Evolutionary conservation across 176 grass and related monocot species (phyloP).

Genomic region (Cymbopogon citratus): DNA sequence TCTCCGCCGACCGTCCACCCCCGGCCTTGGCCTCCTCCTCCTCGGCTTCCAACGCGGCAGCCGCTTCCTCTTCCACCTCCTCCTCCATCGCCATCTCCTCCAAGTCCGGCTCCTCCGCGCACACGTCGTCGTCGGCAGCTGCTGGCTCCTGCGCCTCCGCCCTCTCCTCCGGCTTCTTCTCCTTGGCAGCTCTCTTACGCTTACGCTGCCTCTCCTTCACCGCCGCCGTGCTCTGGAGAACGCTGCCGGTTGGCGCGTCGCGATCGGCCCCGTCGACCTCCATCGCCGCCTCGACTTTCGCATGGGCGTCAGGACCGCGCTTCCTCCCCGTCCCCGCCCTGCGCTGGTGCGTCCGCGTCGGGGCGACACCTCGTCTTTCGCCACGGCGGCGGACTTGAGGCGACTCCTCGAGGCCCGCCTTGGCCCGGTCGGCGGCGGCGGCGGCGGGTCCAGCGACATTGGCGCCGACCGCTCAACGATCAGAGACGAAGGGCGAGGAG

Average conservation of each 20-base stretch:
- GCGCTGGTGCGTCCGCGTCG: not conserved
- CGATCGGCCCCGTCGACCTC: not conserved
- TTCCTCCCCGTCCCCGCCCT: not conserved
- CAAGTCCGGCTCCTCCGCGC: not conserved
- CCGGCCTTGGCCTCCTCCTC: not conserved
- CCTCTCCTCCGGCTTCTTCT: not conserved
- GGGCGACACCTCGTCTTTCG: not conserved
- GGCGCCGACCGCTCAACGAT: not conserved
- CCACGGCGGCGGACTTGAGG: not conserved
- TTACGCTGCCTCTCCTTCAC: not conserved
- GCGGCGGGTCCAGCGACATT: not conserved
- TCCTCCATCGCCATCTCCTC: not conserved
- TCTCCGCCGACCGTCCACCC: not conserved
- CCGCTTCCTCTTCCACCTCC: not conserved
- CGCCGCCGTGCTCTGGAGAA: not conserved
- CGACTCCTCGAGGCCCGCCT: not conserved
- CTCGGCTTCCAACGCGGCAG: not conserved
- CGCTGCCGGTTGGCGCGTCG: not conserved
- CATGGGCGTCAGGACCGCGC: not conserved
- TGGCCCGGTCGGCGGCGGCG: not conserved
- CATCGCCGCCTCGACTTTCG: not conserved
- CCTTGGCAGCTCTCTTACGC: not conserved
- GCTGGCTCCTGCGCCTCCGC: not conserved
- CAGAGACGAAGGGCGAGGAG: not conserved
- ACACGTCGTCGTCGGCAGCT: not conserved